Evolutionary conservation across 805 yeast species (phyloP).

Genomic region (Barnettozyma sucrosica): DNA sequence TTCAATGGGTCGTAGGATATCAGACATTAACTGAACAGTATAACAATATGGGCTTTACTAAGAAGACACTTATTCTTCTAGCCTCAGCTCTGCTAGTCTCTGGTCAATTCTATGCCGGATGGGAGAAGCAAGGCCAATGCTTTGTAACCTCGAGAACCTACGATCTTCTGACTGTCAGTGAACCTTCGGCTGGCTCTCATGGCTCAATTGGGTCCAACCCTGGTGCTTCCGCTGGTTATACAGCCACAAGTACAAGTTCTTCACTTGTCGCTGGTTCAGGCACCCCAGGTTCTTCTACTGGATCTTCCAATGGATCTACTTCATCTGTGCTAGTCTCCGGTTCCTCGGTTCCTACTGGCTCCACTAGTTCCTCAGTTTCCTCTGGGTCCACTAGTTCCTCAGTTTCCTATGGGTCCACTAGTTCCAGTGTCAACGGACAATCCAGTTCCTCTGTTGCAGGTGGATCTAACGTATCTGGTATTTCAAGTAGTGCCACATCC

Average conservation of each 20-base stretch:
- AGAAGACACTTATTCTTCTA: neutral
- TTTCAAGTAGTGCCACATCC: too few relatives aligned
- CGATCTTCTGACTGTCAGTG: neutral
- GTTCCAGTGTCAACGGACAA: neutral
- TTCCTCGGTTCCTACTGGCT: too few relatives aligned
- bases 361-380: too few relatives aligned
- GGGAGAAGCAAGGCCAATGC: constrained; percentile 6
- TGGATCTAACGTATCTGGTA: too few relatives aligned
- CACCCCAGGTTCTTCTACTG: constrained; percentile 2
- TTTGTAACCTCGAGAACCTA: constrained; percentile 3
- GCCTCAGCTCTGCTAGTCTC: neutral
- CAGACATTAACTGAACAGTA: too few relatives aligned
- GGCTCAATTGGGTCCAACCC: too few relatives aligned
- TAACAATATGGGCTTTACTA: neutral
- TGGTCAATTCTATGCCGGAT: neutral
- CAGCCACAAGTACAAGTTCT: neutral
- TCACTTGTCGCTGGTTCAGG: neutral
- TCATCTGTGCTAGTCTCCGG: too few relatives aligned
- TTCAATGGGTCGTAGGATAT: too few relatives aligned
- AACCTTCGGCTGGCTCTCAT: too few relatives aligned
- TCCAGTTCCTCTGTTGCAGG: neutral
- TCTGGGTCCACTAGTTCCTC: too few relatives aligned
- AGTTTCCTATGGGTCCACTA: too few relatives aligned
- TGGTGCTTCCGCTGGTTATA: too few relatives aligned
- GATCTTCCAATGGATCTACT: neutral